Percentiles rank a stretch among this genome's conserved stretches.
These are phyloP conservation scores for Cyclotella choctawhatcheeana DNA, from an alignment of 108 stramenopile genomes.

Conservation along the genomic window DNA sequence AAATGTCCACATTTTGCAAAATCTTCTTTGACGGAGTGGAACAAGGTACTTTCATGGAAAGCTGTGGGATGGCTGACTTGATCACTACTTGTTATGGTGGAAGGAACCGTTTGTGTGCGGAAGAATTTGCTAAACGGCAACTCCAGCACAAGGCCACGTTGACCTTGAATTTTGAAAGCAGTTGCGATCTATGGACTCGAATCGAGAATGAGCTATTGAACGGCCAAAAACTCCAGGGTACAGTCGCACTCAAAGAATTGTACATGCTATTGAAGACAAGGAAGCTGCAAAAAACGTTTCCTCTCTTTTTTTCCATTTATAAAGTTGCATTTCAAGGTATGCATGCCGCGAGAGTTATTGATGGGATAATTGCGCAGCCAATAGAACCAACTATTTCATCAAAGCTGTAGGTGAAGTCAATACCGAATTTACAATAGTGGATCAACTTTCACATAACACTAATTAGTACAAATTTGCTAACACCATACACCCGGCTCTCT, in stretches of 20 bases:
- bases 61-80: conserved; percentile 96
- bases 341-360: conserved; percentile 61
- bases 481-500: too few species aligned
- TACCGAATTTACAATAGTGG: too few species aligned
- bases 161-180: conserved; percentile 37
- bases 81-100: conserved; percentile 98
- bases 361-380: conserved; percentile 45
- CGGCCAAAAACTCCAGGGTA: conserved; percentile 96
- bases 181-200: conserved; percentile 62
- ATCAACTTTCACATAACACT: too few species aligned
- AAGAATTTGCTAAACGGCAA: conserved; percentile 79
- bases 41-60: conserved; percentile 87
- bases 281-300: conserved; percentile 71
- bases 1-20: conserved; percentile 92
- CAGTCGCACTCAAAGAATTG: conserved; percentile 84
- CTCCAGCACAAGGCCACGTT: conserved; percentile 21
- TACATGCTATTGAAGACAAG: conserved; percentile 69
- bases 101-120: conserved; percentile 94
- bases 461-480: too few species aligned
- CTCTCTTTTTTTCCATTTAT: conserved; percentile 87
- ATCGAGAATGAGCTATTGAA: conserved; percentile 87
- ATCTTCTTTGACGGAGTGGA: conserved; percentile 83
- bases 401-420: background rate
- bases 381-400: background rate
- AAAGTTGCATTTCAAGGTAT: conserved; percentile 81